Evolutionary conservation across 805 yeast genomes (phyloP).

Genomic region (Candida sithepensis): DNA sequence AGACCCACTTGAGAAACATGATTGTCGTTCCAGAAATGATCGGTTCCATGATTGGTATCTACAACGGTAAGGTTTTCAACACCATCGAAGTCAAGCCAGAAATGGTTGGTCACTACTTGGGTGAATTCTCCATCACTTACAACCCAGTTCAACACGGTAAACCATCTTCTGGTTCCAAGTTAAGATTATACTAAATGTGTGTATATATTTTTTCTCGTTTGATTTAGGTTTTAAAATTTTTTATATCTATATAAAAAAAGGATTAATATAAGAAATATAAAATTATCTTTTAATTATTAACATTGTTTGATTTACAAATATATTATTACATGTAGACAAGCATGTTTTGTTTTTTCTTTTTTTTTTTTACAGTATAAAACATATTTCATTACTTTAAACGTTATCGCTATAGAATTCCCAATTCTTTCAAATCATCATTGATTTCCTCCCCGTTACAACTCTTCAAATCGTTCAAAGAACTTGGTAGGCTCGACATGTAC

Average conservation of each 20-base stretch:
- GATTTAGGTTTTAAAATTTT: conserved; percentile 11
- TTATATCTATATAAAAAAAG: conserved; percentile 2
- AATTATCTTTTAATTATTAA: background rate
- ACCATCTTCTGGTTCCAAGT: conserved; percentile 35
- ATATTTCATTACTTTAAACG: too few relatives aligned
- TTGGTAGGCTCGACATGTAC: conserved; percentile 69
- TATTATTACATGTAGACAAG: too few relatives aligned
- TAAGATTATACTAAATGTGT: conserved; percentile 32
- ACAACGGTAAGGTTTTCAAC: conserved; percentile 99
- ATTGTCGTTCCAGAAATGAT: conserved; percentile 99
- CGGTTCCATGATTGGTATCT: conserved; percentile 97
- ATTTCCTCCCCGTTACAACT: conserved; percentile 70
- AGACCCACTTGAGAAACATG: conserved; percentile 99
- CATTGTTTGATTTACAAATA: background rate
- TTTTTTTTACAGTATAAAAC: too few relatives aligned
- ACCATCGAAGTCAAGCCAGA: conserved; percentile 98
- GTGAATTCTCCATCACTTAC: conserved; percentile 99
- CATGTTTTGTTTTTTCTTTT: too few relatives aligned
- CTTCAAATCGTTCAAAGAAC: conserved; percentile 64
- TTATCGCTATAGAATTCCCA: conserved; percentile 40
- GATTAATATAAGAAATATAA: conserved; percentile 2
- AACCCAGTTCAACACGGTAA: conserved; percentile 99
- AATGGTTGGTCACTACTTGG: conserved; percentile 99
- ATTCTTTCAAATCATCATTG: conserved; percentile 63
- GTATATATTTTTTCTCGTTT: conserved; percentile 7